These are phyloP conservation scores for Mucor lusitanicus DNA, from an alignment of 371 early-diverging fungal genomes.

Conservation along the genomic window DNA sequence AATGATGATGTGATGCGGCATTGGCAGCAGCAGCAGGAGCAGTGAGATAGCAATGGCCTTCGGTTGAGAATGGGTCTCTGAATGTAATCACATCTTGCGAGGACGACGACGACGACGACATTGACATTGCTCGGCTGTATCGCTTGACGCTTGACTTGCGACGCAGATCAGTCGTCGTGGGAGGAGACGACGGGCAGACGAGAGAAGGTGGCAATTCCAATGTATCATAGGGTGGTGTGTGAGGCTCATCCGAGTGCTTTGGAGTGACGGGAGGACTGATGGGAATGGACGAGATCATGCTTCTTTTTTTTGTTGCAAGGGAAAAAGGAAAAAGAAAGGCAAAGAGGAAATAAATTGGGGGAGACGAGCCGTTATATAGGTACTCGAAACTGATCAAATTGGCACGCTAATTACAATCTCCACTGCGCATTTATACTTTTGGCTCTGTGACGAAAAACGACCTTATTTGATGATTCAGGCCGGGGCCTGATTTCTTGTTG, in stretches of 20 bases:
- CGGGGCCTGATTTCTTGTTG: slow-evolving; percentile 17
- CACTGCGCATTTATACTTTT: slow-evolving; percentile 9
- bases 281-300: slow-evolving; percentile 13
- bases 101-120: no score
- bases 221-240: slow-evolving; percentile 1
- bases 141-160: slow-evolving; percentile 24
- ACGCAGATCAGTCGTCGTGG: slow-evolving; percentile 18
- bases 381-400: slow-evolving; percentile 1
- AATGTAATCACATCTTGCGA: slow-evolving; percentile 1
- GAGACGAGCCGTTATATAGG: background rate
- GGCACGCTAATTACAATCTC: background rate
- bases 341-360: background rate
- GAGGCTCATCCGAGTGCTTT: slow-evolving; percentile 8
- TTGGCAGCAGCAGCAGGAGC: background rate
- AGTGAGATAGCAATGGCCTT: background rate
- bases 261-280: slow-evolving; percentile 31
- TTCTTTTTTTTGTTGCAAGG: background rate
- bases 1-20: background rate
- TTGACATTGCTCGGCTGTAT: slow-evolving; percentile 21
- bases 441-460: slow-evolving; percentile 7
- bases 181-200: slow-evolving; percentile 2
- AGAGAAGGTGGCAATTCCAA: slow-evolving; percentile 9
- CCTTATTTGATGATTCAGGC: slow-evolving; percentile 2
- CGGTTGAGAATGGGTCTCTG: slow-evolving; percentile 4
- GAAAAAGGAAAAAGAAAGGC: slow-evolving; percentile 7